Conservation (phyloP, 2,329 filamentous ascomycete species). For the Tolypocladium sp. region DNA sequence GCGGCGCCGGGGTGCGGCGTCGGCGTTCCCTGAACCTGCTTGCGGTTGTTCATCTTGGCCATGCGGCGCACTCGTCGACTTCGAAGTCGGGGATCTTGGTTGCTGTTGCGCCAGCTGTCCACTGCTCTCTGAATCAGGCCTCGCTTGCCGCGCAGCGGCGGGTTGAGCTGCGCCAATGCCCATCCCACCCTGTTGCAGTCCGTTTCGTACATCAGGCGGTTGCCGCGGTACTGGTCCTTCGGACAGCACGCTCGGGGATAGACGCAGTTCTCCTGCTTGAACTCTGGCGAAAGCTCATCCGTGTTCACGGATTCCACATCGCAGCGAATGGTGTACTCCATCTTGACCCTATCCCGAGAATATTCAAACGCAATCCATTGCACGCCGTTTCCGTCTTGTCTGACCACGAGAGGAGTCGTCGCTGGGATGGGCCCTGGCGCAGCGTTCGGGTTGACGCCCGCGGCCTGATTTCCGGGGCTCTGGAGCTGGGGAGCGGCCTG, state of each 20-base stretch:
- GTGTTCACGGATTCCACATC: constrained; percentile 96
- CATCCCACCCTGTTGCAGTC: constrained; percentile 99
- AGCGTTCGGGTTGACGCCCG: constrained; percentile 73
- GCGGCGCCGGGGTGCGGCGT: constrained; percentile 44
- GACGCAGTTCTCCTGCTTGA: constrained; percentile 97
- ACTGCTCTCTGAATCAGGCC: constrained; percentile 94
- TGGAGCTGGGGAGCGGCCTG: constrained; percentile 28
- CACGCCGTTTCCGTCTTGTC: constrained; percentile 91
- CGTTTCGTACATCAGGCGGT: constrained; percentile 91
- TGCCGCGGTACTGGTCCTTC: constrained; percentile 94
- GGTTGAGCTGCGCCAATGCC: constrained; percentile 89
- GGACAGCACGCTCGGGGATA: constrained; percentile 91
- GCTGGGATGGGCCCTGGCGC: constrained; percentile 94
- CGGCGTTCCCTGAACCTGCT: constrained; percentile 53
- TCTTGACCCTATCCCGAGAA: constrained; percentile 92
- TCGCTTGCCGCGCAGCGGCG: constrained; percentile 82
- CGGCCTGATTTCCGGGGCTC: constrained; percentile 24
- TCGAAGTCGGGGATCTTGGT: constrained; percentile 84
- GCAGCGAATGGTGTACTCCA: constrained; percentile 98
- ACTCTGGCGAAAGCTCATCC: constrained; percentile 73
- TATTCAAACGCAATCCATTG: constrained; percentile 99
- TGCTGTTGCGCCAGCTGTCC: constrained; percentile 98
- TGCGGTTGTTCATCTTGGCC: constrained; percentile 90
- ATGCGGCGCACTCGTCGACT: constrained; percentile 88
- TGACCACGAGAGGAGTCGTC: constrained; percentile 86